Conservation (phyloP, 495 filamentous ascomycete genomes). For the Aspergillus saccharolyticus region DNA sequence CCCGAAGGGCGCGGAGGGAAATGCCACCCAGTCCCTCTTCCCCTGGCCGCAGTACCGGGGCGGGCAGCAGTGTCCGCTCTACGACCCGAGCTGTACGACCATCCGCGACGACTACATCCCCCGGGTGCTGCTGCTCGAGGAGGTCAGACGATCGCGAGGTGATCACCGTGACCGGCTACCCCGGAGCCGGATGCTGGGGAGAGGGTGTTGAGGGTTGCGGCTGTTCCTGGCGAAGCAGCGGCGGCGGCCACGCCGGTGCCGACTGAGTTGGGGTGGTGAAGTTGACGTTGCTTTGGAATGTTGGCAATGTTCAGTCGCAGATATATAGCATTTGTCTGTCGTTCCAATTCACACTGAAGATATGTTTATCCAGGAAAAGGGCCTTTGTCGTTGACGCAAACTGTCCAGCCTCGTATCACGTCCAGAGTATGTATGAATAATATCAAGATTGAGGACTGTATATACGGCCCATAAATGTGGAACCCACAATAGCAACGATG, state of each 20-base stretch:
- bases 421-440: too few relatives aligned
- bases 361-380: too few relatives aligned
- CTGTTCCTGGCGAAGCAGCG: not conserved
- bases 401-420: too few relatives aligned
- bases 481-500: too few relatives aligned
- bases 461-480: too few relatives aligned
- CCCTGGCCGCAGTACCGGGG: constrained; percentile 24
- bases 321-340: too few relatives aligned
- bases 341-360: too few relatives aligned
- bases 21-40: constrained; percentile 19
- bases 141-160: constrained; percentile 7
- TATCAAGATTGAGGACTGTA: too few relatives aligned
- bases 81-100: constrained; percentile 15
- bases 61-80: constrained; percentile 20
- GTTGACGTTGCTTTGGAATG: too few relatives aligned
- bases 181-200: not conserved
- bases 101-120: constrained; percentile 23
- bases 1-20: constrained; percentile 3
- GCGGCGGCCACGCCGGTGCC: not conserved
- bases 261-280: not conserved
- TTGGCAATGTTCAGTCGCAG: too few relatives aligned
- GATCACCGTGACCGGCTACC: not conserved
- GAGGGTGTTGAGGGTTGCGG: not conserved
- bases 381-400: too few relatives aligned
- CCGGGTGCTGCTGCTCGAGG: constrained; percentile 7